Percentiles rank a stretch among this genome's conserved stretches.
Conservation (phyloP, 1,139 yeast genomes). For the Yamadazyma jaroonii region DNA sequence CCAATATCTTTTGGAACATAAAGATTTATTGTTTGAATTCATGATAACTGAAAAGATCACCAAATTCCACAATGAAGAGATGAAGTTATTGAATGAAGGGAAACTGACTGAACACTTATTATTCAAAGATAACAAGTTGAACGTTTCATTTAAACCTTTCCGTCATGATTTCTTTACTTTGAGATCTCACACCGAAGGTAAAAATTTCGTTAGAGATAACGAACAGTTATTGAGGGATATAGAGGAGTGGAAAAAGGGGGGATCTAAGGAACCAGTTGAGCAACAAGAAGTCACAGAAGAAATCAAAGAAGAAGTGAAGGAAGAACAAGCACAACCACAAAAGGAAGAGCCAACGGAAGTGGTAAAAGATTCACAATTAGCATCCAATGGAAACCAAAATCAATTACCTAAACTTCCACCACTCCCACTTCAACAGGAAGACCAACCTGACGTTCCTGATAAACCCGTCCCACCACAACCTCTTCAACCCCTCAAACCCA, state of each 20-base stretch:
- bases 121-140: constrained; percentile 13
- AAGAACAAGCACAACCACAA: too few relatives aligned
- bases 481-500: too few relatives aligned
- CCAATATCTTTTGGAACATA: constrained; percentile 20
- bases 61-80: constrained; percentile 29
- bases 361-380: too few relatives aligned
- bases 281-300: too few relatives aligned
- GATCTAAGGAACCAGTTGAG: background rate
- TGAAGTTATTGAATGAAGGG: constrained; percentile 17
- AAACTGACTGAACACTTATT: constrained; percentile 16
- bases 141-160: constrained; percentile 13
- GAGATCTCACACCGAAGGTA: constrained; percentile 6
- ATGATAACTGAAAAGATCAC: constrained; percentile 28
- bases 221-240: constrained; percentile 7
- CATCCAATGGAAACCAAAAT: too few relatives aligned
- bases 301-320: too few relatives aligned
- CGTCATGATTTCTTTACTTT: constrained; percentile 26
- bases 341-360: too few relatives aligned
- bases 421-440: too few relatives aligned
- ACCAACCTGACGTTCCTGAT: too few relatives aligned
- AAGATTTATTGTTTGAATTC: constrained; percentile 28
- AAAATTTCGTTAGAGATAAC: constrained; percentile 10
- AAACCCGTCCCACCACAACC: too few relatives aligned
- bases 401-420: too few relatives aligned
- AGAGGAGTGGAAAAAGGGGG: constrained; percentile 2